Percentiles rank a stretch among this genome's conserved stretches.
These are phyloP conservation scores for Dioszegia hungarica DNA, from an alignment of 768 basidiomycete species.

Conservation along the genomic window DNA sequence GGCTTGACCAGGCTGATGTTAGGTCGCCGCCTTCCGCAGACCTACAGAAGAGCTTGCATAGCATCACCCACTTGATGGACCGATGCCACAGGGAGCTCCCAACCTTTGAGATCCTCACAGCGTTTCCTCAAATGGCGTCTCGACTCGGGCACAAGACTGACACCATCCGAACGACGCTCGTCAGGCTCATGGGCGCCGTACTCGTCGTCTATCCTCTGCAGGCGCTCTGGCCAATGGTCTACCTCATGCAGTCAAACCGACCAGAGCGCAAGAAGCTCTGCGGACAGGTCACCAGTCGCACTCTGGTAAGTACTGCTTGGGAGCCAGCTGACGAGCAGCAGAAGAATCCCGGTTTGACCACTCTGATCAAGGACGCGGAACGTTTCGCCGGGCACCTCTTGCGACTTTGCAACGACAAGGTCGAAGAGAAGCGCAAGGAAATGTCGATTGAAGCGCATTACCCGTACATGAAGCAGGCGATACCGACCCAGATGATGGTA, in stretches of 20 bases:
- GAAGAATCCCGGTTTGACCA: background rate
- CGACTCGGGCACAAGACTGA: conserved; percentile 72
- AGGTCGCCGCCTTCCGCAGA: background rate
- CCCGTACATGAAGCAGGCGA: conserved; percentile 56
- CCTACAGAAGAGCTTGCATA: conserved; percentile 48
- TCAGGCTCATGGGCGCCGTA: conserved; percentile 64
- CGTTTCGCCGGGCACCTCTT: conserved; percentile 29
- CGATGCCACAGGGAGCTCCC: conserved; percentile 62
- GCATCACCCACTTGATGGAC: conserved; percentile 59
- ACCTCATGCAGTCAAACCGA: conserved; percentile 80
- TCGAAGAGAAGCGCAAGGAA: conserved; percentile 30
- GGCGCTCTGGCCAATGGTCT: conserved; percentile 85
- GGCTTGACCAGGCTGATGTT: background rate
- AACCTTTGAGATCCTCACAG: conserved; percentile 87
- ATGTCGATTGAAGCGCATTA: conserved; percentile 49
- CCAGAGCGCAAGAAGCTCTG: conserved; percentile 60
- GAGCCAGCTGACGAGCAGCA: conserved; percentile 1
- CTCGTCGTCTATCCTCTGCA: conserved; percentile 83
- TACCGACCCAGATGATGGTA: conserved; percentile 69
- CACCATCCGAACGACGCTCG: conserved; percentile 60
- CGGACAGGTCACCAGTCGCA: conserved; percentile 40
- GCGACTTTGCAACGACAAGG: conserved; percentile 33
- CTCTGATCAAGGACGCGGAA: conserved; percentile 22
- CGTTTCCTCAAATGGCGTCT: conserved; percentile 94
- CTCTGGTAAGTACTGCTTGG: conserved; percentile 29